Evolutionary conservation across 345 rosid genomes (phyloP).

Genomic region (Cardiospermum halicacabum): DNA sequence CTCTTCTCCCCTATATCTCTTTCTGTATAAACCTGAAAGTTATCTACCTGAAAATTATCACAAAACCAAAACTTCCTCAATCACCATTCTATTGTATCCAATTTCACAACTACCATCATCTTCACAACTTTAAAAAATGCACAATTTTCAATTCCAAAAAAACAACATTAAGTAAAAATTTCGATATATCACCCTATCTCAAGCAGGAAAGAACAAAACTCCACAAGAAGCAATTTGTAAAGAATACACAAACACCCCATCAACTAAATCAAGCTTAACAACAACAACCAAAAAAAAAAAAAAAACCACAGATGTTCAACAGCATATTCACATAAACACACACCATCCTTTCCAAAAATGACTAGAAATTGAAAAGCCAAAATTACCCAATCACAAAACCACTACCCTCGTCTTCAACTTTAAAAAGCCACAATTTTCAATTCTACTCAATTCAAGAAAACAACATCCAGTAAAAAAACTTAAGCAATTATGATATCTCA

Average conservation of each 20-base stretch:
- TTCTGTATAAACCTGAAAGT: constrained; percentile 5
- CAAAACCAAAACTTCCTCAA: not conserved
- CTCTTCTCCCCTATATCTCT: not conserved
- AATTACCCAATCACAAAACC: too few species aligned
- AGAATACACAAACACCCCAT: not conserved
- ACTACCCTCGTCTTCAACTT: too few species aligned
- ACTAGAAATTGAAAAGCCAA: not conserved
- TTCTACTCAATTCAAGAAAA: not conserved
- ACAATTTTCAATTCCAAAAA: too few species aligned
- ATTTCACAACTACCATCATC: not conserved
- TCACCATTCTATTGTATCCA: not conserved
- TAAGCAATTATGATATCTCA: not conserved
- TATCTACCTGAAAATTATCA: constrained; percentile 7
- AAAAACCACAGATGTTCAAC: not conserved
- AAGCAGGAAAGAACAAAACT: too few species aligned
- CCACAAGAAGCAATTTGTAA: not conserved
- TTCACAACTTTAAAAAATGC: not conserved
- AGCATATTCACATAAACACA: constrained; percentile 3
- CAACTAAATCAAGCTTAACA: too few species aligned
- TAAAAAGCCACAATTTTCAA: too few species aligned
- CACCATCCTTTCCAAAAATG: not conserved
- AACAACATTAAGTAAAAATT: too few species aligned
- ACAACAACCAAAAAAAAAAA: too few species aligned
- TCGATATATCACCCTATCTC: too few species aligned
- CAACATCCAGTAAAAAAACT: not conserved